Evolutionary conservation across 352 stramenopile species (phyloP).

Genomic region (Pythium monospermum): DNA sequence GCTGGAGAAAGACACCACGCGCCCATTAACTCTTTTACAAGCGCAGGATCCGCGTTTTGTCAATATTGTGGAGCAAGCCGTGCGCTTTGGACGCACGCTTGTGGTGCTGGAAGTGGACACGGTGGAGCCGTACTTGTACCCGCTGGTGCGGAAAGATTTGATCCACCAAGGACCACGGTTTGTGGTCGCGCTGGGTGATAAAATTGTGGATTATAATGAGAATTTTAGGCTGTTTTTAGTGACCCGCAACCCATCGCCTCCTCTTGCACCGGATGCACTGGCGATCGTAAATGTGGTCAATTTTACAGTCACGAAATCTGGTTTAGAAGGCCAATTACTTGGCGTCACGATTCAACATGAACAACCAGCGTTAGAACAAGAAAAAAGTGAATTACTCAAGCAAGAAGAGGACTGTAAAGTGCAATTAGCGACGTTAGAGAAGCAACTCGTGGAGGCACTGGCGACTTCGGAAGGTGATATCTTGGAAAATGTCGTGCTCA

Average conservation of each 20-base stretch:
- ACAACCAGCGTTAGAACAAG: slow-evolving; percentile 90
- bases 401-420: slow-evolving; percentile 95
- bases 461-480: slow-evolving; percentile 94
- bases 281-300: slow-evolving; percentile 93
- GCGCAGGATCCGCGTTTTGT: slow-evolving; percentile 85
- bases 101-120: slow-evolving; percentile 90
- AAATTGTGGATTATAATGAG: slow-evolving; percentile 94
- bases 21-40: slow-evolving; percentile 86
- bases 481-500: slow-evolving; percentile 91
- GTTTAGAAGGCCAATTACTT: slow-evolving; percentile 91
- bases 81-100: slow-evolving; percentile 95
- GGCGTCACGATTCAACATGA: slow-evolving; percentile 93
- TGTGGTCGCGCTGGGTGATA: slow-evolving; percentile 89
- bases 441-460: slow-evolving; percentile 90
- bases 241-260: slow-evolving; percentile 87
- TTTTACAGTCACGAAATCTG: slow-evolving; percentile 93
- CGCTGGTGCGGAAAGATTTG: slow-evolving; percentile 87
- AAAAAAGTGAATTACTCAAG: slow-evolving; percentile 89
- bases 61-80: slow-evolving; percentile 90
- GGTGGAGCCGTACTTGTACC: slow-evolving; percentile 92
- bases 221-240: slow-evolving; percentile 92
- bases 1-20: slow-evolving; percentile 77
- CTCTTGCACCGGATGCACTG: slow-evolving; percentile 82
- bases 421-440: slow-evolving; percentile 90
- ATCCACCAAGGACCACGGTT: slow-evolving; percentile 88